These are phyloP conservation scores for Monilinia aucupariae DNA, from an alignment of 2,329 filamentous ascomycete species.

Conservation along the genomic window DNA sequence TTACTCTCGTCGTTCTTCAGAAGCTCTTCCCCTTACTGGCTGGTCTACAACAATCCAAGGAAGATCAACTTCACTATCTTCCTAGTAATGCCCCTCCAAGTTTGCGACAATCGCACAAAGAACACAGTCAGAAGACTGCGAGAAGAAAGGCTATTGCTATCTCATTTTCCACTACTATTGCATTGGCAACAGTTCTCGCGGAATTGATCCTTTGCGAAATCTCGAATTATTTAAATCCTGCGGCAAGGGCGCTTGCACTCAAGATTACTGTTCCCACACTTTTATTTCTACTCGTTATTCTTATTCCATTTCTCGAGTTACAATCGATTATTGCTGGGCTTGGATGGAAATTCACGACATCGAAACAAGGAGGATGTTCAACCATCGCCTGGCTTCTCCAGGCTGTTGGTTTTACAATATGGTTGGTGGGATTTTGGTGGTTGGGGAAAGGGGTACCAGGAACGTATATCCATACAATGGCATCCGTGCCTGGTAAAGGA, in stretches of 20 bases:
- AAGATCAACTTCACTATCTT: conserved; percentile 57
- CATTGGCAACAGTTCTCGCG: conserved; percentile 69
- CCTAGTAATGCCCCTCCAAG: conserved; percentile 56
- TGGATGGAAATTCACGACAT: conserved; percentile 59
- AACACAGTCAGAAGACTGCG: conserved; percentile 49
- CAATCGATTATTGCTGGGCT: conserved; percentile 47
- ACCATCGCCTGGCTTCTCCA: conserved; percentile 61
- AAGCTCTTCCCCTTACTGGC: conserved; percentile 71
- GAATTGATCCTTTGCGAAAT: conserved; percentile 82
- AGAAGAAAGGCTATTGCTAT: conserved; percentile 50
- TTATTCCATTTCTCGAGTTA: conserved; percentile 75
- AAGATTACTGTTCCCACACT: conserved; percentile 64
- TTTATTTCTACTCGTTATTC: conserved; percentile 64
- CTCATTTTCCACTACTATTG: conserved; percentile 72
- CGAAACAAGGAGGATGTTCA: conserved; percentile 50
- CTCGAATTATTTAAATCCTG: conserved; percentile 63
- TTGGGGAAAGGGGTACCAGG: conserved; percentile 59
- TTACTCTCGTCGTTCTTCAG: conserved; percentile 57
- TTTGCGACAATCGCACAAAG: conserved; percentile 54
- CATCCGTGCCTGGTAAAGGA: conserved; percentile 37
- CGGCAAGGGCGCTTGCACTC: conserved; percentile 62
- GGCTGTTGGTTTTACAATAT: conserved; percentile 54
- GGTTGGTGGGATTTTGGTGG: conserved; percentile 74
- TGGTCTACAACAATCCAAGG: conserved; percentile 42
- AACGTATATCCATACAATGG: conserved; percentile 44